Base-by-base conservation (phyloP, 495 filamentous ascomycete genomes). In the Letharia lupina region DNA sequence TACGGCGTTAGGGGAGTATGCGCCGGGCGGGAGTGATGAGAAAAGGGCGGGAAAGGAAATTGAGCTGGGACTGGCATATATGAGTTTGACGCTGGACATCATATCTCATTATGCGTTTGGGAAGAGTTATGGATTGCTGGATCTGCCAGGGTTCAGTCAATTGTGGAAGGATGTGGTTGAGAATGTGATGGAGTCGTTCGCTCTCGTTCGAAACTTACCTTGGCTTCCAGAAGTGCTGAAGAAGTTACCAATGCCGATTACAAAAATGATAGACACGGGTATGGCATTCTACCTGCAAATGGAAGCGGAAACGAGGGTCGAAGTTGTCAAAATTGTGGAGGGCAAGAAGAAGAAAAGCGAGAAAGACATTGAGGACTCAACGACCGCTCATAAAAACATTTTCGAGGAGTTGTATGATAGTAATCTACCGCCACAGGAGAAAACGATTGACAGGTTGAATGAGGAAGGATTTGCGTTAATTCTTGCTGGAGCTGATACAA, bases 401-500 rank as follows among this genome's bases (percentile, higher is more conserved):
- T 70, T 72, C 28, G 58, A 70, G 28, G 68, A 67, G 35, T 16
- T 68, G 9, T 54, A 56, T 3, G 70, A 75, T 47, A 56, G 37
- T 10, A 70, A 68, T 42, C 62, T 73, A 5, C 65, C 76, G 16
- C 52, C 68, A 20, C 67, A 69, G 42, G 73, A 69, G 65, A 58
- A 67, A 45, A 63, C 52, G 8, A 41, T 67, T 33, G 57, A 62
- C 28, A 70, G 81, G 7, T 65, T 83, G 40, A 66, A 68, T 3
- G 72, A 79, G 23, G 81, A 85, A 65, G 80, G 79, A 4, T 72
- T 76, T 41, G 66, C 73, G 0, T 65, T 84, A 13, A 71, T 83
- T 20, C 72, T 71, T 8, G 83, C 81, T 7, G 83, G 83, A 5
- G 75, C 74, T 39, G 76, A 78, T 45, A 83, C 79, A 6, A 81